phyloP scores from a whole-genome alignment of 2,329 filamentous ascomycete species.

The Pyricularia sp. region DNA sequence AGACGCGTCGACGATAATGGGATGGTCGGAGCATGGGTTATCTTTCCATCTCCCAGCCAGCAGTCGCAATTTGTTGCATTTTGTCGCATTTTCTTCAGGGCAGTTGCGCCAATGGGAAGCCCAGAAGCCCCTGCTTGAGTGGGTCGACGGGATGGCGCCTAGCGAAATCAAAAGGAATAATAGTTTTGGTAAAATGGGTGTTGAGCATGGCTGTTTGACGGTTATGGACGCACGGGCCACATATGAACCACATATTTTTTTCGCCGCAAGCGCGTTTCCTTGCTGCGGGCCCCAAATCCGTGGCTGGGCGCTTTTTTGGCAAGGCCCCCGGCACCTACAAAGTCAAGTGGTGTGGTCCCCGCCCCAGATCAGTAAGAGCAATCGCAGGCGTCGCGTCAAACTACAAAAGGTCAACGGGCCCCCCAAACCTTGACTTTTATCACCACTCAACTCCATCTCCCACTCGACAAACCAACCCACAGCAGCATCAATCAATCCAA shows the following conservation, averaged over 20 bases:
- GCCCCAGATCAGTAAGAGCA: constrained; percentile 46
- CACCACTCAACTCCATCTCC: constrained; percentile 18
- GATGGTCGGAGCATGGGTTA: neutral
- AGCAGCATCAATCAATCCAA: constrained; percentile 12
- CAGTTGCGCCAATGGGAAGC: neutral
- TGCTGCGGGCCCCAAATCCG: neutral
- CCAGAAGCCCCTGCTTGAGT: neutral
- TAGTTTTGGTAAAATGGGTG: neutral
- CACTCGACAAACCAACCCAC: constrained; percentile 9
- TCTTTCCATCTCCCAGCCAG: neutral
- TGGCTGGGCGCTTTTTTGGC: neutral
- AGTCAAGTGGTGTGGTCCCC: neutral
- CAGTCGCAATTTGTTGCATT: neutral
- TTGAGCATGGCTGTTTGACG: neutral
- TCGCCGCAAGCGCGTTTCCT: neutral
- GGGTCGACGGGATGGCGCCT: neutral
- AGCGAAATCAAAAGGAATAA: neutral
- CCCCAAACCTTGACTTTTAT: constrained; percentile 35
- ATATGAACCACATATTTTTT: neutral
- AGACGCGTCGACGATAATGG: neutral
- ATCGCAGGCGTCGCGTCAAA: constrained; percentile 41
- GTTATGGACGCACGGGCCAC: neutral
- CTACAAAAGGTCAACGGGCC: constrained; percentile 51
- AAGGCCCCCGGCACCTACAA: neutral
- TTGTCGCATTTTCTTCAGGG: neutral